Conservation (phyloP, 345 rosid genomes). For the Citrus medica region DNA sequence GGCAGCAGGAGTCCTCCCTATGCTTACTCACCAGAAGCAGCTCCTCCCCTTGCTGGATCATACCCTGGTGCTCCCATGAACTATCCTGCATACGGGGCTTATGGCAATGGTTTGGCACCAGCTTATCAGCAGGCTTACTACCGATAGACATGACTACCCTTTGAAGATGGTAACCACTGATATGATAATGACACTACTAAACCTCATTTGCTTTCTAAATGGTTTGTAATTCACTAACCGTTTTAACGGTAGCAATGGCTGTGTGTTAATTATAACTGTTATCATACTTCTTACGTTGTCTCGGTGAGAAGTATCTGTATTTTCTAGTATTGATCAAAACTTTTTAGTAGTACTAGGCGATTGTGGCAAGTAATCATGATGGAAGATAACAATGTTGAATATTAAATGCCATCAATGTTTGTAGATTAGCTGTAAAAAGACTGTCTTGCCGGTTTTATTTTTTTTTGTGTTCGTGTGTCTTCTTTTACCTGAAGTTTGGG, state of each 20-base stretch:
- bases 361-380: conserved; percentile 49
- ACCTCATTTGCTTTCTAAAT: conserved; percentile 41
- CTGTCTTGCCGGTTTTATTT: not conserved
- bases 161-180: conserved; percentile 75
- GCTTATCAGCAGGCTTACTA: conserved; percentile 84
- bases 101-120: conserved; percentile 54
- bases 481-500: not conserved
- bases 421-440: conserved; percentile 31
- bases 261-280: conserved; percentile 56
- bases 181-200: conserved; percentile 50
- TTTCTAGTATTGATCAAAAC: conserved; percentile 55
- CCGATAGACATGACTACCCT: conserved; percentile 55
- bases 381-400: conserved; percentile 34
- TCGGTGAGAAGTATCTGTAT: conserved; percentile 56
- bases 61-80: conserved; percentile 59
- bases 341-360: conserved; percentile 43
- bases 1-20: conserved; percentile 65
- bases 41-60: conserved; percentile 43
- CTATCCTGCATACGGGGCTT: conserved; percentile 59
- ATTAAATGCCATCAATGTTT: conserved; percentile 21
- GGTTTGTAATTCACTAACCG: conserved; percentile 78
- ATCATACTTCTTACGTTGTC: conserved; percentile 31
- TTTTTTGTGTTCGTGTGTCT: not conserved
- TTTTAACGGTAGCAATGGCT: conserved; percentile 57
- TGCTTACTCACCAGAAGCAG: conserved; percentile 64